Percentiles rank a stretch among this genome's conserved stretches.
phyloP scores from a whole-genome alignment of 2,329 filamentous ascomycete species.

The Aureobasidium zeae region DNA sequence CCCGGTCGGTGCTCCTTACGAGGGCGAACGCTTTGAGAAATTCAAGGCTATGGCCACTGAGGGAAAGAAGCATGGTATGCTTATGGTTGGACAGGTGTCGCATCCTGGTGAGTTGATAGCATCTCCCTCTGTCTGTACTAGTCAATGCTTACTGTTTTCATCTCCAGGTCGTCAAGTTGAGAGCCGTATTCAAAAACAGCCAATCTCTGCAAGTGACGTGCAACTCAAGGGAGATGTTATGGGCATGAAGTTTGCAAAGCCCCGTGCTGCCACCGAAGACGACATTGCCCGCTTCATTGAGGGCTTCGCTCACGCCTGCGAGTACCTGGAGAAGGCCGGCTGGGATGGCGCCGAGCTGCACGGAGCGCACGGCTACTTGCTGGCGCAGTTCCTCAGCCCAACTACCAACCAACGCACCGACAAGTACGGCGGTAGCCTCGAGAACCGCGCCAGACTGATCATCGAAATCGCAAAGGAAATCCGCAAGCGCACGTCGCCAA shows the following conservation, averaged over 20 bases:
- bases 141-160: neutral
- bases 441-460: constrained; percentile 36
- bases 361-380: constrained; percentile 34
- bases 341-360: constrained; percentile 44
- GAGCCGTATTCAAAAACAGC: constrained; percentile 38
- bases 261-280: constrained; percentile 43
- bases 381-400: constrained; percentile 37
- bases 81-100: constrained; percentile 52
- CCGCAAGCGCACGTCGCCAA: constrained; percentile 28
- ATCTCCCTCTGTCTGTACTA: too few relatives aligned
- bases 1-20: constrained; percentile 41
- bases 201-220: constrained; percentile 44
- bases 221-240: constrained; percentile 36
- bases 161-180: constrained; percentile 44
- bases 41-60: constrained; percentile 49
- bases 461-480: constrained; percentile 33
- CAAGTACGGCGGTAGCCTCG: constrained; percentile 36
- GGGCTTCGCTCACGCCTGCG: constrained; percentile 52
- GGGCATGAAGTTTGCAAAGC: constrained; percentile 45
- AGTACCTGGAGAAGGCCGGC: constrained; percentile 53
- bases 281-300: constrained; percentile 52
- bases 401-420: constrained; percentile 37
- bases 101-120: constrained; percentile 38
- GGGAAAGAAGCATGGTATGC: constrained; percentile 47
- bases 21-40: constrained; percentile 49